Conservation (phyloP, 352 stramenopile species). For the Phytophthora pistaciae region DNA sequence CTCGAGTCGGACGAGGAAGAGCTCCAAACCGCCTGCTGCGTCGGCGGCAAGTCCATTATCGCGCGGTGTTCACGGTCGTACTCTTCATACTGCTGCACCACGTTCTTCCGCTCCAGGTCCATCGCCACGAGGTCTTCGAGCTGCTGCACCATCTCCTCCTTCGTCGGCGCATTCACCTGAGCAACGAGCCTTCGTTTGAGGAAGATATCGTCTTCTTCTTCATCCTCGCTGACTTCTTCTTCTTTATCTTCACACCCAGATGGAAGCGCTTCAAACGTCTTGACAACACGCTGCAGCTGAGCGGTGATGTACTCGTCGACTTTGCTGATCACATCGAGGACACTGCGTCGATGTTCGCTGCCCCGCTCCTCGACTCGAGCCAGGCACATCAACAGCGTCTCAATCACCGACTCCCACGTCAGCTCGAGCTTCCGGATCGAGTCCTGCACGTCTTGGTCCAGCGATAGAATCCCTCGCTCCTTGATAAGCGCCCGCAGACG, state of each 20-base stretch:
- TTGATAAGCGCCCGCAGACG: conserved; percentile 54
- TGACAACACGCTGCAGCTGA: conserved; percentile 49
- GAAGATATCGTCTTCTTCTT: not conserved
- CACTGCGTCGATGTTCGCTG: conserved; percentile 67
- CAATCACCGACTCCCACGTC: conserved; percentile 70
- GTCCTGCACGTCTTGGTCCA: conserved; percentile 21
- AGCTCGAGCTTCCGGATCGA: conserved; percentile 60
- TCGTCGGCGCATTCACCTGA: not conserved
- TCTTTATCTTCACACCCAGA: conserved; percentile 33
- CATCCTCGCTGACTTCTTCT: not conserved
- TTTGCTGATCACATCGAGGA: conserved; percentile 58
- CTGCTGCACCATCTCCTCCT: conserved; percentile 44
- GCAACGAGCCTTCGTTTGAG: not conserved
- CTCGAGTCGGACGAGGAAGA: conserved; percentile 6
- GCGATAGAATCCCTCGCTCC: conserved; percentile 18
- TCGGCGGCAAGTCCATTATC: conserved; percentile 33
- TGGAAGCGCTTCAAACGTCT: conserved; percentile 49
- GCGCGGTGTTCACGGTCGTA: conserved; percentile 65
- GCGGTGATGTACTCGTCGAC: conserved; percentile 49
- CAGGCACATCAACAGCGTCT: conserved; percentile 71
- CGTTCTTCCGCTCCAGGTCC: conserved; percentile 53
- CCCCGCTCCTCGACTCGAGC: conserved; percentile 65
- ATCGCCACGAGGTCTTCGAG: conserved; percentile 64
- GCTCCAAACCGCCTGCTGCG: conserved; percentile 19
- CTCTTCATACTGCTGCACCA: conserved; percentile 43